Conservation (phyloP, 192 early-diverging fungal genomes). For the Backusella morwellensis region DNA sequence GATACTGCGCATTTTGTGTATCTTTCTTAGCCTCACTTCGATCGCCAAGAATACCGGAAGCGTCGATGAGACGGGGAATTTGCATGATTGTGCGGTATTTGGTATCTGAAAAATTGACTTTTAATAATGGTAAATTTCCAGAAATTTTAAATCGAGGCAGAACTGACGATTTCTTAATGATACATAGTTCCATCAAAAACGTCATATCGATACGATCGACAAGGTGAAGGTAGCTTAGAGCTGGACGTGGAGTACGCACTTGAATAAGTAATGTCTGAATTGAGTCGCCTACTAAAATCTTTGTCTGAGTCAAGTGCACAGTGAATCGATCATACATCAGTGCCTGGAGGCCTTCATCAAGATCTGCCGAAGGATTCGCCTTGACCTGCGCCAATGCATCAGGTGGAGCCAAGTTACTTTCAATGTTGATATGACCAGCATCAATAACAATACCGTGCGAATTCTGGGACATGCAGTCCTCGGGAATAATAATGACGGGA, state of each 20-base stretch:
- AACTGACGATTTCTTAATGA: conserved; percentile 72
- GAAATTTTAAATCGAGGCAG: conserved; percentile 74
- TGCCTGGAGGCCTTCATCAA: conserved; percentile 69
- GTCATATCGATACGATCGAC: conserved; percentile 86
- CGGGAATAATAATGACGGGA: conserved; percentile 90
- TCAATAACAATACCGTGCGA: conserved; percentile 83
- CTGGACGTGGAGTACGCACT: conserved; percentile 50
- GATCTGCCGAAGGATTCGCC: conserved; percentile 57
- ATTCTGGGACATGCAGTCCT: conserved; percentile 54
- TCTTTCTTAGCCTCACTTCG: not conserved
- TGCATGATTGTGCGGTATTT: conserved; percentile 91
- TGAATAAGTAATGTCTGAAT: conserved; percentile 70
- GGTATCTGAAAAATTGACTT: conserved; percentile 89
- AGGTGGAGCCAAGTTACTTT: conserved; percentile 78
- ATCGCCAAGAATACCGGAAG: conserved; percentile 33
- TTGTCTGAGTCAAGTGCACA: conserved; percentile 74
- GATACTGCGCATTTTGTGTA: not conserved
- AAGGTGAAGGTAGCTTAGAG: conserved; percentile 68
- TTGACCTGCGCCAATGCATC: conserved; percentile 66
- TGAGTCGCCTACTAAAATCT: conserved; percentile 80
- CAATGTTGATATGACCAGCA: conserved; percentile 88
- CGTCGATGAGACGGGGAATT: conserved; percentile 59
- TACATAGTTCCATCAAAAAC: conserved; percentile 82
- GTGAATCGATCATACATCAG: conserved; percentile 92
- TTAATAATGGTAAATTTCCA: conserved; percentile 79